Evolutionary conservation across 164 flowering plant genomes (phyloP).

Genomic region (Tetracentron sinense): DNA sequence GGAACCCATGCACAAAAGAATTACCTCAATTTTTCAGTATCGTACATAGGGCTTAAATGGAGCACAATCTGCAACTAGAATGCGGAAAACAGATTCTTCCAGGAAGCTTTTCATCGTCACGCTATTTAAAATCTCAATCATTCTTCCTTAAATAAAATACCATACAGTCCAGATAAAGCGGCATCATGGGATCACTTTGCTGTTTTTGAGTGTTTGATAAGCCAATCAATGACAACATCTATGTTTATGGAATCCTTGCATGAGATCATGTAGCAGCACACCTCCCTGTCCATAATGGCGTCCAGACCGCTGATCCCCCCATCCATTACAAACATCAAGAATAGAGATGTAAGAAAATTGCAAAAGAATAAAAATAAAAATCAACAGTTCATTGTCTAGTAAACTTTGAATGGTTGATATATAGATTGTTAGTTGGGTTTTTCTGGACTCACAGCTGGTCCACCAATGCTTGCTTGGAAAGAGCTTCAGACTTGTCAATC

Average conservation of each 20-base stretch:
- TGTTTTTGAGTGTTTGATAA: constrained; percentile 79
- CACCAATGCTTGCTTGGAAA: constrained; percentile 74
- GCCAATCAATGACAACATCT: constrained; percentile 77
- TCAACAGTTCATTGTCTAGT: background rate
- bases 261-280: constrained; percentile 87
- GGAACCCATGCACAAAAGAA: background rate
- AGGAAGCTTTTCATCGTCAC: background rate
- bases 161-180: background rate
- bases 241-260: constrained; percentile 85
- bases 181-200: constrained; percentile 32
- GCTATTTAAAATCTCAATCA: background rate
- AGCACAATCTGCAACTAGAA: background rate
- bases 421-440: too few relatives aligned
- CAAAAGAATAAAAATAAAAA: background rate
- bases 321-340: background rate
- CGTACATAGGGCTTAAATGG: background rate
- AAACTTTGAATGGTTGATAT: too few relatives aligned
- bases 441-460: constrained; percentile 80
- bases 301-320: constrained; percentile 59
- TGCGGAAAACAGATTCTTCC: background rate
- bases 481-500: constrained; percentile 90
- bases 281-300: constrained; percentile 62
- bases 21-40: background rate
- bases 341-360: background rate
- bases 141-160: background rate